These are phyloP conservation scores for Syzygium malaccense DNA, from an alignment of 441 rosid genomes.

Conservation along the genomic window DNA sequence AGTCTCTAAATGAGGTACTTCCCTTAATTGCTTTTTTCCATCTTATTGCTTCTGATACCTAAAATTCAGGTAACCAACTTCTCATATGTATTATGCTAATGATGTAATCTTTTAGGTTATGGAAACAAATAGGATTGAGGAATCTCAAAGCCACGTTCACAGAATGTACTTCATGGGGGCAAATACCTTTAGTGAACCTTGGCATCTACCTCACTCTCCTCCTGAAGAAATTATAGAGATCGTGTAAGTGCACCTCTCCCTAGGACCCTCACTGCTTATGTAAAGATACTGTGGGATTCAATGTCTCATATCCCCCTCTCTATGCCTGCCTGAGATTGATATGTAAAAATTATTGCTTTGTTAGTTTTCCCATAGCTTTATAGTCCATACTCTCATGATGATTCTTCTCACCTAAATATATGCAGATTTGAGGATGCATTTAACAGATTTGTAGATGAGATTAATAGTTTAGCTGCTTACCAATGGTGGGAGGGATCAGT, in stretches of 20 bases:
- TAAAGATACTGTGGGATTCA: neutral
- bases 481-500: conserved; percentile 97
- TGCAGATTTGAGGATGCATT: conserved; percentile 82
- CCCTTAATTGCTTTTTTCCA: neutral
- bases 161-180: conserved; percentile 89
- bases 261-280: neutral
- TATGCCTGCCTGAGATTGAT: neutral
- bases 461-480: conserved; percentile 73
- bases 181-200: conserved; percentile 80
- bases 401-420: neutral
- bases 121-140: conserved; percentile 81
- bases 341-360: neutral
- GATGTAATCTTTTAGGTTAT: conserved; percentile 40
- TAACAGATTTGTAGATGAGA: conserved; percentile 78
- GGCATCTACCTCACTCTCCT: conserved; percentile 77
- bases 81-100: neutral
- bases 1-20: conserved; percentile 82
- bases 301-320: neutral
- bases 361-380: neutral
- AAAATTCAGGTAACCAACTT: neutral
- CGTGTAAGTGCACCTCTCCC: conserved; percentile 44
- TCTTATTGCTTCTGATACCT: neutral
- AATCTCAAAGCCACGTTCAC: conserved; percentile 81
- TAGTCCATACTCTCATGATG: neutral
- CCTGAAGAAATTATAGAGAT: conserved; percentile 76